Evolutionary conservation across 345 rosid species (phyloP).

Genomic region (Nasturtium officinale): DNA sequence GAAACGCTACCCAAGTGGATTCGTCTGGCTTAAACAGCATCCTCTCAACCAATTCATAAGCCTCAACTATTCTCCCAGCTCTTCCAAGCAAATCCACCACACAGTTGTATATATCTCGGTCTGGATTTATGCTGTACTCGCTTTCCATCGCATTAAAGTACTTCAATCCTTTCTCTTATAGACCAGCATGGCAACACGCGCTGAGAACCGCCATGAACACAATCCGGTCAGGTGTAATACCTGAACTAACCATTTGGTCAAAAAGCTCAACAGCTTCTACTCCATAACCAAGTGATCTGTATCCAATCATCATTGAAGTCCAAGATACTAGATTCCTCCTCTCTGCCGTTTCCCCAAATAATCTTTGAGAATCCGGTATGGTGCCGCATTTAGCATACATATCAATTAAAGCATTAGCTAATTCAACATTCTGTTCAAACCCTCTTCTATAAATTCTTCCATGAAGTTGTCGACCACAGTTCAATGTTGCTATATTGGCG

Average conservation of each 20-base stretch:
- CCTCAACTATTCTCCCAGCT: constrained; percentile 84
- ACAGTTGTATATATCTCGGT: constrained; percentile 76
- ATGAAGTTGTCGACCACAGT: constrained; percentile 85
- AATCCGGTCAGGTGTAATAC: constrained; percentile 71
- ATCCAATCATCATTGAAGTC: constrained; percentile 97
- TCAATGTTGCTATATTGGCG: constrained; percentile 65
- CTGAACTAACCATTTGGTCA: constrained; percentile 74
- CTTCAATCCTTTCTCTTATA: constrained; percentile 77
- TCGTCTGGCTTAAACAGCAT: constrained; percentile 82
- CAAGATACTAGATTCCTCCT: constrained; percentile 71
- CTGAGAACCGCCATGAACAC: constrained; percentile 86
- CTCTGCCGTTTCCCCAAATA: constrained; percentile 54
- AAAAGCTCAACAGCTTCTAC: constrained; percentile 69
- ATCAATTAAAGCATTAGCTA: constrained; percentile 78
- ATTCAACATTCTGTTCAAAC: constrained; percentile 52
- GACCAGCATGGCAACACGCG: constrained; percentile 89
- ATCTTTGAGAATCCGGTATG: constrained; percentile 55
- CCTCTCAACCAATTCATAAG: constrained; percentile 62
- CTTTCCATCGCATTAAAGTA: constrained; percentile 61
- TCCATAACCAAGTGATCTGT: constrained; percentile 80
- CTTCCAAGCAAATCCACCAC: constrained; percentile 87
- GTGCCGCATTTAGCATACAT: constrained; percentile 95
- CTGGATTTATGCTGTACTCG: constrained; percentile 53
- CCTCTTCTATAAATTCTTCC: constrained; percentile 66
- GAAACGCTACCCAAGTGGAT: constrained; percentile 83